Conservation (phyloP, 345 rosid species). For the Anacardium occidentale region DNA sequence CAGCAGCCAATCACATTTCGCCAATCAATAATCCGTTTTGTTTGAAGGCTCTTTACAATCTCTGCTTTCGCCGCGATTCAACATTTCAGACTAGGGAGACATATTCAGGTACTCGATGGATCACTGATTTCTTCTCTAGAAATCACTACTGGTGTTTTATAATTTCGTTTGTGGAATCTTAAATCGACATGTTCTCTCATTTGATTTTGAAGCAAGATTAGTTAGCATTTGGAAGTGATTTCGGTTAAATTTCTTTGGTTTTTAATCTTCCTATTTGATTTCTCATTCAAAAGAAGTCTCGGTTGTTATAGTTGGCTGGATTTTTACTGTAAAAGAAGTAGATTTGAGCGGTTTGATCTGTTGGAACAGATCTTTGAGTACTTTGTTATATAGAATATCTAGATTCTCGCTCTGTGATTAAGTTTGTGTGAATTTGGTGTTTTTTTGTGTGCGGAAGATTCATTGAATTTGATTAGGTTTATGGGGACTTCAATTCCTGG, state of each 20-base stretch:
- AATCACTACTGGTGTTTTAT: not conserved
- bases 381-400: not conserved
- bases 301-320: not conserved
- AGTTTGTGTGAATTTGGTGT: not conserved
- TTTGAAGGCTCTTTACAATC: not conserved
- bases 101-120: slow-evolving; percentile 12
- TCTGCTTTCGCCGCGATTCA: not conserved
- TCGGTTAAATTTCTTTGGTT: not conserved
- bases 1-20: not conserved
- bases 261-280: not conserved
- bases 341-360: slow-evolving; percentile 14
- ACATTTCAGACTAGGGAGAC: not conserved
- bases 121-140: not conserved
- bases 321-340: not conserved
- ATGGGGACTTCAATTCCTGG: slow-evolving; percentile 22
- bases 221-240: not conserved
- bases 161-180: not conserved
- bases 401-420: not conserved
- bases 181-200: not conserved
- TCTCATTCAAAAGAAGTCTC: not conserved
- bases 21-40: slow-evolving; percentile 2
- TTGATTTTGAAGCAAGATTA: not conserved
- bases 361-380: not conserved
- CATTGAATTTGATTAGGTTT: slow-evolving; percentile 7
- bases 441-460: not conserved